phyloP scores from a whole-genome alignment of 208 protist species.

The Leishmania gerbilli region DNA sequence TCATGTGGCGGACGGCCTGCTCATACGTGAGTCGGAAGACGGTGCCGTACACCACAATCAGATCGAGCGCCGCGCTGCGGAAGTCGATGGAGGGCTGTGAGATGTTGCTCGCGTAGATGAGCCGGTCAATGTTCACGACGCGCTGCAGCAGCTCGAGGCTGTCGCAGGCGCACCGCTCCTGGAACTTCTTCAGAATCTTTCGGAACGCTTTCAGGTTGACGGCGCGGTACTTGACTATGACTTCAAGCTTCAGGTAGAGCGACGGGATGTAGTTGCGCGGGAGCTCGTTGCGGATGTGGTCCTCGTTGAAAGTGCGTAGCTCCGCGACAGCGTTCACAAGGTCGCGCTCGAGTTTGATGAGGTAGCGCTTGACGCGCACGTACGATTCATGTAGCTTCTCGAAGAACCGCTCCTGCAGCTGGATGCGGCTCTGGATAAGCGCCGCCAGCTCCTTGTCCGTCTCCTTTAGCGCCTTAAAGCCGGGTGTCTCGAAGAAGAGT shows the following conservation, averaged over 20 bases:
- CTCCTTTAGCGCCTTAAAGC: conserved; percentile 19
- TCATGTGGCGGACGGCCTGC: conserved; percentile 44
- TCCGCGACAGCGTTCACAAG: conserved; percentile 38
- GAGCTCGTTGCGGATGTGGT: conserved; percentile 50
- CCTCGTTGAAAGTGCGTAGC: conserved; percentile 58
- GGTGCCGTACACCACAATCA: conserved; percentile 80
- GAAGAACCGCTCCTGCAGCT: conserved; percentile 66
- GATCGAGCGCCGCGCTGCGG: conserved; percentile 51
- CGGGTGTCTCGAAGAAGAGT: conserved; percentile 17
- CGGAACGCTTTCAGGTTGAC: conserved; percentile 79
- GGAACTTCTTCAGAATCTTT: conserved; percentile 83
- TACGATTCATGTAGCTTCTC: conserved; percentile 60
- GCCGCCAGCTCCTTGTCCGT: conserved; percentile 27
- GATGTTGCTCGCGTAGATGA: conserved; percentile 56
- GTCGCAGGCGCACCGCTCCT: conserved; percentile 77
- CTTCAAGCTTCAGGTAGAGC: conserved; percentile 70
- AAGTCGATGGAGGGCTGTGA: conserved; percentile 61
- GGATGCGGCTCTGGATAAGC: conserved; percentile 33
- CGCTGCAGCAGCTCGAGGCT: conserved; percentile 65
- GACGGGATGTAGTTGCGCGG: conserved; percentile 52
- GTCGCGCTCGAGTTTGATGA: conserved; percentile 51
- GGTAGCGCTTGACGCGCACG: conserved; percentile 57
- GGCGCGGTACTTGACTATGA: conserved; percentile 66
- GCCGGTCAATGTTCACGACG: conserved; percentile 46
- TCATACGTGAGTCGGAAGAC: conserved; percentile 76